These are phyloP conservation scores for Leccinum uliginosum DNA, from an alignment of 768 basidiomycete genomes.

Conservation along the genomic window DNA sequence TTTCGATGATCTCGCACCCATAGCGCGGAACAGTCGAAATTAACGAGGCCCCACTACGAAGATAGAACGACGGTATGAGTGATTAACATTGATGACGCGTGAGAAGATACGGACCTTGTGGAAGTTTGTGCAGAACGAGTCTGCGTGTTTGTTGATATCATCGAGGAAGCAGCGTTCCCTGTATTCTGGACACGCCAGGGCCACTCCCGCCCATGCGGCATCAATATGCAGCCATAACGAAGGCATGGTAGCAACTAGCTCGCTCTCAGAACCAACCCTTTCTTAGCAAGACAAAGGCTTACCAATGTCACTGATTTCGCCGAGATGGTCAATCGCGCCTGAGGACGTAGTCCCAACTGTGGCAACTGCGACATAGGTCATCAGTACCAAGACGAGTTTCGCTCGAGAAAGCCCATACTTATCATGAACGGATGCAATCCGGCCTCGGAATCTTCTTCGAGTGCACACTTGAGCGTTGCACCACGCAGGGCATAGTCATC, in stretches of 20 bases:
- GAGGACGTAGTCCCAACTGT: conserved; percentile 93
- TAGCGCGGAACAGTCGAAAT: conserved; percentile 76
- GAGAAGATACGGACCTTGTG: conserved; percentile 61
- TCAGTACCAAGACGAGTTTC: neutral
- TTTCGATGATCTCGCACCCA: conserved; percentile 75
- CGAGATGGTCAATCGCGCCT: conserved; percentile 77
- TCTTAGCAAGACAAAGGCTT: conserved; percentile 14
- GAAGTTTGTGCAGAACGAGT: conserved; percentile 87
- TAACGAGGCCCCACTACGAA: conserved; percentile 79
- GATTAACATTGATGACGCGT: neutral
- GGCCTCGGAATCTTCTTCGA: conserved; percentile 56
- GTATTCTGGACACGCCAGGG: conserved; percentile 75
- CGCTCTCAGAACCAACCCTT: neutral
- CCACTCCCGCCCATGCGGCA: conserved; percentile 87
- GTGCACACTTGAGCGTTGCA: conserved; percentile 47
- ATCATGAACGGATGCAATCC: conserved; percentile 79
- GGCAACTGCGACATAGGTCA: conserved; percentile 52
- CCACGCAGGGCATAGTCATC: conserved; percentile 72
- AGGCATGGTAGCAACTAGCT: conserved; percentile 56
- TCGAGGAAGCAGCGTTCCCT: conserved; percentile 56
- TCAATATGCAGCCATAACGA: conserved; percentile 88
- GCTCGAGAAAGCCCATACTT: conserved; percentile 37
- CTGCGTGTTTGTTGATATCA: conserved; percentile 69
- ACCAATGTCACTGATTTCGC: conserved; percentile 73
- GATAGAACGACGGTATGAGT: neutral